Conservation (phyloP, 2,329 filamentous ascomycete species). For the Tolypocladium nubicola region DNA sequence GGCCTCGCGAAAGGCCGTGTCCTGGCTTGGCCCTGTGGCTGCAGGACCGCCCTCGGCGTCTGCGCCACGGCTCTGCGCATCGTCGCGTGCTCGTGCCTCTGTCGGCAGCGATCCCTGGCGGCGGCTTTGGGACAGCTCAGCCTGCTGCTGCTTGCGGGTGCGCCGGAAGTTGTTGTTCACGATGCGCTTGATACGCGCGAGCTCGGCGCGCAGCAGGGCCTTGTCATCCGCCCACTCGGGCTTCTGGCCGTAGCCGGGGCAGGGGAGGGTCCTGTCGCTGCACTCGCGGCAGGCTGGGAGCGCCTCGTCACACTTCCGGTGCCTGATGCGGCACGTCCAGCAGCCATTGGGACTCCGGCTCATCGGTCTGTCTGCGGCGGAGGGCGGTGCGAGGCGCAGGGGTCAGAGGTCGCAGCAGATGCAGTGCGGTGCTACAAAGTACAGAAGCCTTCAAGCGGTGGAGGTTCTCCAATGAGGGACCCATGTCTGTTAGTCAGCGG, state of each 20-base stretch:
- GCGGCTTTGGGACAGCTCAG: background rate
- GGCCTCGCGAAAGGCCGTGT: conserved; percentile 10
- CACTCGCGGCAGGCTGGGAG: conserved; percentile 14
- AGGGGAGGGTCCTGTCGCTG: conserved; percentile 9
- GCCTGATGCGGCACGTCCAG: conserved; percentile 17
- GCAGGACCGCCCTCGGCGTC: background rate
- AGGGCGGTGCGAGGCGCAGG: background rate
- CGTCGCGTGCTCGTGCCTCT: background rate
- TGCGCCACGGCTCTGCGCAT: background rate
- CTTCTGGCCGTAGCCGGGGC: conserved; percentile 19
- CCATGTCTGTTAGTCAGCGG: background rate
- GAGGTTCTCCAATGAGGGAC: too few species aligned
- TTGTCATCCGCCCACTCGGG: conserved; percentile 22
- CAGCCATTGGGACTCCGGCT: conserved; percentile 12
- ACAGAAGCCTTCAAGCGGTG: too few species aligned
- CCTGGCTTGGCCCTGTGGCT: background rate
- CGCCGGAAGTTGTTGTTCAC: conserved; percentile 14
- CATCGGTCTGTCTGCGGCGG: background rate
- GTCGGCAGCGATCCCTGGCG: too few species aligned
- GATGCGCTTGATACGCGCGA: conserved; percentile 11
- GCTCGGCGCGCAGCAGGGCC: conserved; percentile 15
- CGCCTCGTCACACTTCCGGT: conserved; percentile 17
- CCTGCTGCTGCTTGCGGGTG: conserved; percentile 2
- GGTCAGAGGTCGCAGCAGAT: too few species aligned
- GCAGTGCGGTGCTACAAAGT: too few species aligned